Evolutionary conservation across 2,329 filamentous ascomycete species (phyloP), one percentile per base, ranked within the genome.

Genomic region (Paraphaeosphaeria sporulosa): DNA sequence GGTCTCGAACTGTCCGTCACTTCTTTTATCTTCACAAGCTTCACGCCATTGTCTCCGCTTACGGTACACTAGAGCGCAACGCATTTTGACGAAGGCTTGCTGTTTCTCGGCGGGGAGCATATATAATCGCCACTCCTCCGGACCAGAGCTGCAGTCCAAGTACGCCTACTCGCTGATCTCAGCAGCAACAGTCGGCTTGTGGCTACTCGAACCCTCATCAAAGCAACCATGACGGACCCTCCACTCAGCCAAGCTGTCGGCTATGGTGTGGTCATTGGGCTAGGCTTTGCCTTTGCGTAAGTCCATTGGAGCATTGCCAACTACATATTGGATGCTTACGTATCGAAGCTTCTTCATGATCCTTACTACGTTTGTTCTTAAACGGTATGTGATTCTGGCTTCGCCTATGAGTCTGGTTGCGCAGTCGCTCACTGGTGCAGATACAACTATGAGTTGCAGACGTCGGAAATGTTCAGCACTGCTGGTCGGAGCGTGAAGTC

Each of bases 381-480:
- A 89, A 71, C 82, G 87, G 73, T 66, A 62, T 27, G 21, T 17
- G 23, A 7, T 17, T 36, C 36, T 8, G 5, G 1, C 21, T 25
- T 3, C 17, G 12, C 12, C 42, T 30, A 25, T 6, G 12, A 30
- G n/a, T n/a, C n/a, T 6, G 21, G 21, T 21, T 15, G 13, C 13
- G 23, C 50, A 49, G 34, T 58, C 49, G 23, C 62, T 58, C 40
- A 59, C 53, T 54, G 23, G 15, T 13, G 34, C 55, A 83, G 85
- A 65, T 90, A 90, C 74, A 88, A 89, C 71, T 84, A 89, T 82
- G 93, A 95, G 76, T 82, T 94, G 3, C 93, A 96, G 76, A 97
- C 94, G 0, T 94, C 91, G 0, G 93, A 97, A 80, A 95, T 93
- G 87, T 97, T 97, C 83, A 93, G 86, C 64, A 96, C 93, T 0